Evolutionary conservation across 306 rosid species (phyloP), one percentile per base, ranked within the genome.

Genomic region (Hippophae tibetana): DNA sequence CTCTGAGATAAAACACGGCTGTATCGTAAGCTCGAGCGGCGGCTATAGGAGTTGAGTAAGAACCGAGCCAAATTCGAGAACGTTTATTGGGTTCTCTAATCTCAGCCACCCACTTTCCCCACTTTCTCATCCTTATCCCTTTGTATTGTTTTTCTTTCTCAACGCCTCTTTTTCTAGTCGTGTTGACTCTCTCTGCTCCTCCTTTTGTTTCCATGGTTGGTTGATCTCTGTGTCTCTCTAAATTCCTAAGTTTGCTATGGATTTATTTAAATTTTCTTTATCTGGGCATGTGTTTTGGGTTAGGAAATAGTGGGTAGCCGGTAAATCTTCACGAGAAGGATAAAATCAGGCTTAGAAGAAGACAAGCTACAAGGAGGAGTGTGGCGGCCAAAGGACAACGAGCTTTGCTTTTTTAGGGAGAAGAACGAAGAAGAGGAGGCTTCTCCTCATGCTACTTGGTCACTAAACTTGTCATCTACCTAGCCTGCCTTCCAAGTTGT

Each of bases 21-120:
- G 99, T 89, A 72, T 93, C 99, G 75, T 93, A 93, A 3, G 99
- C 99, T 5, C 99, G 55, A 1, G 99, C 99, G 31, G 99, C 99
- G 42, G 99, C 99, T 6, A 93, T 76, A 0, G 99, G 90, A 1
- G 99, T 86, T 10, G 97, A 84, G 75, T 93, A 93, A 1, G 99
- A 93, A 52, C 99, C 99, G 13, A 93, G 85, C 99, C 99, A 93
- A 76, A 93, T 88, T 77, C 99, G 50, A 0, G 99, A 93, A 9
- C 99, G 96, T 69, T 93, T 93, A 57, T 86, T 93, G 13, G 99
- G 99, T 58, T 93, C 99, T 31, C 99, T 70, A 76, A 93, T 93
- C 82, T 93, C 99, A 38, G 97, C 99, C 54, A 93, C 99, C 99
- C 99, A 93, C 71, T 93, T 93, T 0, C 99, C 99, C 99, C 99